These are phyloP conservation scores for Calendula officinalis DNA, from an alignment of 129 eudicot genomes.

Conservation along the genomic window DNA sequence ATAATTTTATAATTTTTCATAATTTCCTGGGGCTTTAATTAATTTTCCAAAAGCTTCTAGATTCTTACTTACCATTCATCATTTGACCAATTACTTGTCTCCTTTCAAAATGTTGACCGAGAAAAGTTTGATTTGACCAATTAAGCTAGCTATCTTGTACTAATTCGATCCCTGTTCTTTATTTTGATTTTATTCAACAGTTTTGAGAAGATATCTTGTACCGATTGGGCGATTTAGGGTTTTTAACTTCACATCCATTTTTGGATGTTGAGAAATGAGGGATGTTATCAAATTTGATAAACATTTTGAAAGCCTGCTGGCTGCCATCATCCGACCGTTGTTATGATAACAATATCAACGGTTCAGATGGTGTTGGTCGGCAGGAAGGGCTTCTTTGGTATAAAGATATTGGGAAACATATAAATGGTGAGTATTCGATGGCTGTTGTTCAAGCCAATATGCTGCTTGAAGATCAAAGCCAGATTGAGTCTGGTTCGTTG, in stretches of 20 bases:
- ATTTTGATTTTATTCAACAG: neutral
- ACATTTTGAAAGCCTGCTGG: constrained; percentile 67
- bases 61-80: constrained; percentile 23
- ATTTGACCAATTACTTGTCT: constrained; percentile 29
- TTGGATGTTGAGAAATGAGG: constrained; percentile 74
- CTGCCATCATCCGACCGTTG: constrained; percentile 46
- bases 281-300: constrained; percentile 70
- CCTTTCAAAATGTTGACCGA: constrained; percentile 28
- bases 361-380: constrained; percentile 51
- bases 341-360: constrained; percentile 13
- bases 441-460: constrained; percentile 83
- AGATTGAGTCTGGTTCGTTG: constrained; percentile 77
- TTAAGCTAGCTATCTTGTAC: constrained; percentile 10
- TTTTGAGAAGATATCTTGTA: neutral
- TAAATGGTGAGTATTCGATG: constrained; percentile 74
- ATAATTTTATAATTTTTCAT: neutral
- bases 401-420: constrained; percentile 59
- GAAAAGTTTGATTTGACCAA: constrained; percentile 22
- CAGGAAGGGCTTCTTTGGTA: constrained; percentile 79
- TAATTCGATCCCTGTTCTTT: neutral
- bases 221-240: constrained; percentile 8
- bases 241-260: constrained; percentile 39
- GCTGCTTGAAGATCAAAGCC: constrained; percentile 82
- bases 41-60: neutral
- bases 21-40: neutral